Percentiles rank a stretch among this genome's conserved stretches.
These are phyloP conservation scores for Pholiota molesta DNA, from an alignment of 768 basidiomycete genomes.

Conservation along the genomic window DNA sequence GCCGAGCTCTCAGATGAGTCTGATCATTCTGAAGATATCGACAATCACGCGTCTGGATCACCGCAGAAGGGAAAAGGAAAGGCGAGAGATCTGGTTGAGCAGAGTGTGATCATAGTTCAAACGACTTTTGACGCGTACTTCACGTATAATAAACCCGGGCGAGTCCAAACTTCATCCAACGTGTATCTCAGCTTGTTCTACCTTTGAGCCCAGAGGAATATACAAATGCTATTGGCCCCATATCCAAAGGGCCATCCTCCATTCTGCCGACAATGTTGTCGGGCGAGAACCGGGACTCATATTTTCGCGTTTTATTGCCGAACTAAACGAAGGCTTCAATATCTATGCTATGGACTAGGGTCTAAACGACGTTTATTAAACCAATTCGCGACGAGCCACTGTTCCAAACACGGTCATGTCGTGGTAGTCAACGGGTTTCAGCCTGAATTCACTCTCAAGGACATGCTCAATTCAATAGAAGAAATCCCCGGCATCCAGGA, in stretches of 20 bases:
- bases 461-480: conserved; percentile 66
- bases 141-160: conserved; percentile 53
- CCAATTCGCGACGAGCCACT: conserved; percentile 62
- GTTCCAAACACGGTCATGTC: conserved; percentile 67
- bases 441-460: conserved; percentile 67
- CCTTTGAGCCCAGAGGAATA: conserved; percentile 74
- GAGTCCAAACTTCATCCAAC: conserved; percentile 74
- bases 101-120: conserved; percentile 48
- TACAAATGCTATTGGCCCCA: conserved; percentile 38
- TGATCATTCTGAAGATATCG: conserved; percentile 18
- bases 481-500: conserved; percentile 44
- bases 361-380: conserved; percentile 83
- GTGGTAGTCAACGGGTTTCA: conserved; percentile 81
- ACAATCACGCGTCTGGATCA: conserved; percentile 13
- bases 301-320: conserved; percentile 65
- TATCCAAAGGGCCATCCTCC: conserved; percentile 30
- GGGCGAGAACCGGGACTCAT: conserved; percentile 36
- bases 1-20: conserved; percentile 20
- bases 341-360: conserved; percentile 88
- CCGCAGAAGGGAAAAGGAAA: conserved; percentile 26
- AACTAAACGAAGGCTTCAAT: conserved; percentile 86
- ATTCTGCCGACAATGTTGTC: conserved; percentile 37
- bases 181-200: conserved; percentile 73
- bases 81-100: conserved; percentile 19
- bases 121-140: conserved; percentile 91